Percentiles rank a stretch among this genome's conserved stretches.
Conservation (phyloP, 129 eudicot genomes). For the Tagetes erecta region DNA sequence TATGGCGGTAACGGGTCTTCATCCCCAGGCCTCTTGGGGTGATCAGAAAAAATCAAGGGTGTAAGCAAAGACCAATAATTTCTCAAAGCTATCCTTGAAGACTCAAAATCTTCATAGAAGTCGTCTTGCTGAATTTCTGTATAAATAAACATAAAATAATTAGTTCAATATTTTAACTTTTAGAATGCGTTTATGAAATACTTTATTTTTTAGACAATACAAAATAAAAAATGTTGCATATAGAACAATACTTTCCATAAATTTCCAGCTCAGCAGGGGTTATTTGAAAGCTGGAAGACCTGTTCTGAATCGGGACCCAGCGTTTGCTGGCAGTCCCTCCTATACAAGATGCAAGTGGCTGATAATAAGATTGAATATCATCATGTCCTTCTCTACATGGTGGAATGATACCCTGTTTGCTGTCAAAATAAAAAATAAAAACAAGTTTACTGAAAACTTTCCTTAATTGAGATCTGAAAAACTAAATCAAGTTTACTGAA, state of each 20-base stretch:
- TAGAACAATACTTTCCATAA: conserved; percentile 60
- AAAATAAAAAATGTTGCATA: background rate
- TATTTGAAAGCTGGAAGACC: conserved; percentile 54
- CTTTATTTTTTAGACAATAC: background rate
- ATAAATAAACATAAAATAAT: conserved; percentile 27
- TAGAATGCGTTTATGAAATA: background rate
- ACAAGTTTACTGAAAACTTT: background rate
- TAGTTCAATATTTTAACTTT: background rate
- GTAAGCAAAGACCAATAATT: conserved; percentile 96
- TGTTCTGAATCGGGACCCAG: conserved; percentile 82
- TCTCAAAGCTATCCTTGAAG: conserved; percentile 60
- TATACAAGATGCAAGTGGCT: conserved; percentile 72
- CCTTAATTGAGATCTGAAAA: background rate
- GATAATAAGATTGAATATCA: conserved; percentile 71
- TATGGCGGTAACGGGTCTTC: conserved; percentile 98
- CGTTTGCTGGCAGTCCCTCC: conserved; percentile 73
- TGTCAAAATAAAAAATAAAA: conserved; percentile 21
- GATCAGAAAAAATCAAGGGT: conserved; percentile 95
- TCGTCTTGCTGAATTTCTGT: conserved; percentile 76
- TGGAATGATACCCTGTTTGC: conserved; percentile 60
- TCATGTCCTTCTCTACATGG: conserved; percentile 70
- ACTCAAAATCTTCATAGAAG: conserved; percentile 62
- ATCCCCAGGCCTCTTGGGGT: conserved; percentile 96
- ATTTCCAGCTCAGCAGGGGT: conserved; percentile 56
- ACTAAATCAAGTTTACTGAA: background rate